Evolutionary conservation across 2,329 filamentous ascomycete species (phyloP).

Genomic region (Trichoderma sp.): DNA sequence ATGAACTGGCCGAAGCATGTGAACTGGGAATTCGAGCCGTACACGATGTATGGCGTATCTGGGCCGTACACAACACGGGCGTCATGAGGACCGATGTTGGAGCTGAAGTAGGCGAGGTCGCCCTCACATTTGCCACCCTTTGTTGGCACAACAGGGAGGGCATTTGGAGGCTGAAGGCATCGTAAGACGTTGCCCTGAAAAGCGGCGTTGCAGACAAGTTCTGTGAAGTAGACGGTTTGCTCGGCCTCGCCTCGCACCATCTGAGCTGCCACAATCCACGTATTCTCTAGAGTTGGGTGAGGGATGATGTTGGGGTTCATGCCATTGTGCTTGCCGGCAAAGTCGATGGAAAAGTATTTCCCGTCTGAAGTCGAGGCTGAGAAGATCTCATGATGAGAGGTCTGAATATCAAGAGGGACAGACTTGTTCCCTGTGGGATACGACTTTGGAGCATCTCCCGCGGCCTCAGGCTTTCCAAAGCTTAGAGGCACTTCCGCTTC

Average conservation of each 20-base stretch:
- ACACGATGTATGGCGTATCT: conserved; percentile 51
- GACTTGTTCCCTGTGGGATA: background rate
- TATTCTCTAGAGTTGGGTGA: conserved; percentile 50
- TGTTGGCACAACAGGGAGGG: conserved; percentile 51
- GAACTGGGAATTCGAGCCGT: conserved; percentile 55
- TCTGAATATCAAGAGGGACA: background rate
- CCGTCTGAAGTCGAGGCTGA: conserved; percentile 49
- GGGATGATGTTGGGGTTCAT: conserved; percentile 62
- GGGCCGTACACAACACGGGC: conserved; percentile 60
- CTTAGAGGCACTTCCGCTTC: background rate
- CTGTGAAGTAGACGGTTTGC: conserved; percentile 40
- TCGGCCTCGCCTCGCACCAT: conserved; percentile 36
- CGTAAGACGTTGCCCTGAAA: conserved; percentile 46
- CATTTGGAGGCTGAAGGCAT: conserved; percentile 45
- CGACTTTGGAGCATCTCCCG: background rate
- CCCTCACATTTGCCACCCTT: conserved; percentile 47
- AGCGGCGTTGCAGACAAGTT: conserved; percentile 53
- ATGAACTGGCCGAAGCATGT: conserved; percentile 61
- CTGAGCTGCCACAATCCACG: conserved; percentile 56
- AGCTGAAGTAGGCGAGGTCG: conserved; percentile 44
- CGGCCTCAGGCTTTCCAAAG: background rate
- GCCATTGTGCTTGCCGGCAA: conserved; percentile 41
- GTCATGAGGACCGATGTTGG: conserved; percentile 58
- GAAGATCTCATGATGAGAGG: conserved; percentile 43
- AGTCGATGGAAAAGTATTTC: conserved; percentile 53